These are phyloP conservation scores for Flaveria floridana DNA, from an alignment of 140 eudicot species.

Conservation along the genomic window DNA sequence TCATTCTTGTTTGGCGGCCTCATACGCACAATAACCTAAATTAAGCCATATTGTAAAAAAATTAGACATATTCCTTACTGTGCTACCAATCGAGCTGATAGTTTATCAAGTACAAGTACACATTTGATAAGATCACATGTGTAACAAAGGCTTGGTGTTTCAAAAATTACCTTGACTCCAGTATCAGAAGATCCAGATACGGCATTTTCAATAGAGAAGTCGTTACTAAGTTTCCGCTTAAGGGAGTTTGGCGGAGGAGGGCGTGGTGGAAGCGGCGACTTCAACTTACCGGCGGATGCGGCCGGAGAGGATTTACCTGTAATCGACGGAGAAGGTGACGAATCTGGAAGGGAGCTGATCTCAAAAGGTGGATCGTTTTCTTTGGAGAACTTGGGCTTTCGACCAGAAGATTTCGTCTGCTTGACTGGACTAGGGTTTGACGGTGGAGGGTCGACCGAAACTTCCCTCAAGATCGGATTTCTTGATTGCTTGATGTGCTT, in stretches of 20 bases:
- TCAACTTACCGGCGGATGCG: constrained; percentile 36
- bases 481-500: constrained; percentile 60
- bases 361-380: constrained; percentile 71
- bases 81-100: constrained; percentile 3
- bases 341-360: constrained; percentile 28
- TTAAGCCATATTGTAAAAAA: constrained; percentile 13
- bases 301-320: constrained; percentile 53
- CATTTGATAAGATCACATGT: neutral
- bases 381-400: constrained; percentile 50
- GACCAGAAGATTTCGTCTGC: constrained; percentile 37
- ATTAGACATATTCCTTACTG: neutral
- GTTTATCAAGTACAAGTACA: neutral
- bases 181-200: constrained; percentile 55
- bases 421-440: constrained; percentile 42
- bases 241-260: constrained; percentile 57
- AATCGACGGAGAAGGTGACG: constrained; percentile 30
- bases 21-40: constrained; percentile 85
- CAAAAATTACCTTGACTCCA: constrained; percentile 63
- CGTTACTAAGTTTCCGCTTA: constrained; percentile 60
- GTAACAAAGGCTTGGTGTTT: neutral
- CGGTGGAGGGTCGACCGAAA: constrained; percentile 26
- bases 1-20: constrained; percentile 75
- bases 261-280: constrained; percentile 83
- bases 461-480: constrained; percentile 52
- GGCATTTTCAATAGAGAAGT: constrained; percentile 36